These are phyloP conservation scores for Austroboletus olivaceoglutinosus DNA, from an alignment of 1,284 basidiomycete genomes.

Conservation along the genomic window DNA sequence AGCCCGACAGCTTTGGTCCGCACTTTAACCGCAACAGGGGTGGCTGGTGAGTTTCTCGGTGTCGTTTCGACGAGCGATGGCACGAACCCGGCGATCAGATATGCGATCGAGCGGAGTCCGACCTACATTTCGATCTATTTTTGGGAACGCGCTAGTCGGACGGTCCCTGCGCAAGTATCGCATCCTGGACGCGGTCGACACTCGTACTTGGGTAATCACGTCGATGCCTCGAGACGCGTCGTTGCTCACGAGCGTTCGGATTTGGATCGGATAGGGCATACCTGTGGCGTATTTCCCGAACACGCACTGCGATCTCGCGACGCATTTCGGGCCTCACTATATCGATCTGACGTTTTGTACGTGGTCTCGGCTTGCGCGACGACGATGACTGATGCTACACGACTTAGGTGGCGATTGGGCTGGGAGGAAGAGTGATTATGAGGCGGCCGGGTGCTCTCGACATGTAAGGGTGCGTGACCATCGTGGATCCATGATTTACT, in stretches of 20 bases:
- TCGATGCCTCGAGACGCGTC: too few species aligned
- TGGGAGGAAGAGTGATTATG: conserved; percentile 28
- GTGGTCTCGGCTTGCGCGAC: not conserved
- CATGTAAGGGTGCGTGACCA: conserved; percentile 28
- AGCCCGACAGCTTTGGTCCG: conserved; percentile 52
- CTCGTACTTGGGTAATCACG: conserved; percentile 14
- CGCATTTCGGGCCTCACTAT: conserved; percentile 17
- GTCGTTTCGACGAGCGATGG: not conserved
- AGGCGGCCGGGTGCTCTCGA: conserved; percentile 33
- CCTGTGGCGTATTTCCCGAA: conserved; percentile 22
- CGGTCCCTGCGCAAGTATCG: conserved; percentile 16
- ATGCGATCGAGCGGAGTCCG: conserved; percentile 18
- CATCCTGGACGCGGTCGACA: conserved; percentile 9
- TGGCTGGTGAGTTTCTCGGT: conserved; percentile 31
- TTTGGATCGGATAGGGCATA: conserved; percentile 7
- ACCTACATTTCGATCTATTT: conserved; percentile 21
- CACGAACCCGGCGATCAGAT: conserved; percentile 13
- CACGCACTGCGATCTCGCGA: conserved; percentile 18
- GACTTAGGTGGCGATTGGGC: conserved; percentile 40
- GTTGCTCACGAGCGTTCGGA: not conserved
- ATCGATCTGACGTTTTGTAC: conserved; percentile 19
- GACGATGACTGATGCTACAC: not conserved
- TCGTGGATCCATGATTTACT: not conserved
- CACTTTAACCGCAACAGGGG: conserved; percentile 58
- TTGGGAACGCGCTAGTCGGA: conserved; percentile 15